Evolutionary conservation across 306 rosid genomes (phyloP).

Genomic region (Echinosophora koreensis): DNA sequence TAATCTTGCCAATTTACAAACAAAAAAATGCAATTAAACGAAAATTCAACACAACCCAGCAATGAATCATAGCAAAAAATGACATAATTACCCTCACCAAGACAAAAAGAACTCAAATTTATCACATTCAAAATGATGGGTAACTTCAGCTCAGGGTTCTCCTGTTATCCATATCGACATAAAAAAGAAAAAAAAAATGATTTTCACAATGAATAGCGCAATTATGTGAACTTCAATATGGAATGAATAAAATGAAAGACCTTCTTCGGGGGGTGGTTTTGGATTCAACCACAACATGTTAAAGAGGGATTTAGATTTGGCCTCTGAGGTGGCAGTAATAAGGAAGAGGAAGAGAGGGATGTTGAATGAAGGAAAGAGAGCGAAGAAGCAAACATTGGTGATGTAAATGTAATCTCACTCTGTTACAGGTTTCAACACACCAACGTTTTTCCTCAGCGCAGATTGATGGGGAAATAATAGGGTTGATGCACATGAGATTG

Average conservation of each 20-base stretch:
- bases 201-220: background rate
- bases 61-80: background rate
- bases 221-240: background rate
- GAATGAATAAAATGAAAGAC: background rate
- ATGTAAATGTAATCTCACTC: too few species aligned
- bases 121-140: background rate
- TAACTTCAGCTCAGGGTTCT: background rate
- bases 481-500: too few species aligned
- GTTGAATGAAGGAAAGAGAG: conserved; percentile 56
- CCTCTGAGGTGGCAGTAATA: conserved; percentile 9
- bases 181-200: background rate
- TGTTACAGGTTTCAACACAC: too few species aligned
- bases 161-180: background rate
- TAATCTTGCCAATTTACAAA: conserved; percentile 1
- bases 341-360: conserved; percentile 44
- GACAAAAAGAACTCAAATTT: conserved; percentile 6
- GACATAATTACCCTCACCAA: background rate
- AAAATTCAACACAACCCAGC: background rate
- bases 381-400: conserved; percentile 34
- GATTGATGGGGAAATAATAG: too few species aligned
- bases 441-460: too few species aligned
- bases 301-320: conserved; percentile 33
- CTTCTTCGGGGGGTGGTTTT: conserved; percentile 58
- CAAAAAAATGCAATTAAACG: conserved; percentile 2
- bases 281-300: conserved; percentile 59